Percentiles rank a stretch among this genome's conserved stretches.
Evolutionary conservation across 2,329 filamentous ascomycete species (phyloP).

Genomic region (Aureobasidium pullulans): DNA sequence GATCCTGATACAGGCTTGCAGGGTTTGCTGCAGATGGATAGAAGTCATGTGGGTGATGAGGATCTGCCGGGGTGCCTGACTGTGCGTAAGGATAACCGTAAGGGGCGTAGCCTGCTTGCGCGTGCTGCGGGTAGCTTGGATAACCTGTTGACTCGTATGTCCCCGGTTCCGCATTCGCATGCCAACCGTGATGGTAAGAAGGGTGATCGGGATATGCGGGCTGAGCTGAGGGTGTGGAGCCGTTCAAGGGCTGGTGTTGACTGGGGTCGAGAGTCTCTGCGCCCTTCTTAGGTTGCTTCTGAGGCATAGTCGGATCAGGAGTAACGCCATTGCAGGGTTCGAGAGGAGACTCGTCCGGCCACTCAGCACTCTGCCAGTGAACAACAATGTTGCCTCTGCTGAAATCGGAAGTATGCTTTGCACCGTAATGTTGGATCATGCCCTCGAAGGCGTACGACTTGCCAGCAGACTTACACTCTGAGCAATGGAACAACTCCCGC

Average conservation of each 20-base stretch:
- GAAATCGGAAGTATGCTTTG: conserved; percentile 67
- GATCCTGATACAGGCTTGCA: neutral
- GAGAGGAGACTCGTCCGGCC: conserved; percentile 71
- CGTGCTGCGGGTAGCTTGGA: neutral
- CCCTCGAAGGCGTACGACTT: conserved; percentile 72
- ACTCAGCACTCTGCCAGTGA: conserved; percentile 68
- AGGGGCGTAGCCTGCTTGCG: neutral
- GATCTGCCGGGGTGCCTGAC: neutral
- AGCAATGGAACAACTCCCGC: conserved; percentile 71
- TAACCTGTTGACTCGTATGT: neutral
- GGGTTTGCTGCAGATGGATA: neutral
- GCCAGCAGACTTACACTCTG: conserved; percentile 47
- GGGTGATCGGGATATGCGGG: neutral
- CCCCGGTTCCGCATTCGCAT: neutral
- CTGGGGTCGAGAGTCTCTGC: neutral
- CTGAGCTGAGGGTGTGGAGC: neutral
- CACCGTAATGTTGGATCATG: conserved; percentile 74
- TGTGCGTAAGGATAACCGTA: conserved; percentile 1
- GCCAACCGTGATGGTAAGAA: neutral
- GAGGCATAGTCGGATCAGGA: conserved; percentile 6
- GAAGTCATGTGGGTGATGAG: neutral
- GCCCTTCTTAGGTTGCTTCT: neutral
- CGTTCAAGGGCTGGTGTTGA: neutral
- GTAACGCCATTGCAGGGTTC: conserved; percentile 25
- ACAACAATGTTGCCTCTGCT: conserved; percentile 67